phyloP scores from a whole-genome alignment of 495 filamentous ascomycete species.

The Penicillium cinerascens region DNA sequence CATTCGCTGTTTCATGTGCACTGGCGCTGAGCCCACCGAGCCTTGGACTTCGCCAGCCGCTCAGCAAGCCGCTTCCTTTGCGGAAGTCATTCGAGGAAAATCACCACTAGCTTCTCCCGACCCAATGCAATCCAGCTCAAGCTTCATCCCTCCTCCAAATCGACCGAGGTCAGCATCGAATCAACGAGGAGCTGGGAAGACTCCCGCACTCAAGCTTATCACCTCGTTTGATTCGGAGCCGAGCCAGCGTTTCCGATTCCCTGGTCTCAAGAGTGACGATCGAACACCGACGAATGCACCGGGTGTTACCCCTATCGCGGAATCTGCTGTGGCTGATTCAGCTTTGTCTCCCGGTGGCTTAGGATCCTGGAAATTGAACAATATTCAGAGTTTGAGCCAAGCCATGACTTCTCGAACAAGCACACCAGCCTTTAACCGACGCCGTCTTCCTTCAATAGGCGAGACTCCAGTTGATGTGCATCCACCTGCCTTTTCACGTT shows the following conservation, averaged over 20 bases:
- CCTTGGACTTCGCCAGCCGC: slow-evolving; percentile 83
- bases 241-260: slow-evolving; percentile 62
- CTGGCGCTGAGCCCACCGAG: slow-evolving; percentile 69
- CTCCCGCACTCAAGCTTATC: slow-evolving; percentile 86
- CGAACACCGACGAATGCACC: slow-evolving; percentile 71
- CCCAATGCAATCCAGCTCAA: slow-evolving; percentile 28
- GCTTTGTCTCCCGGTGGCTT: slow-evolving; percentile 74
- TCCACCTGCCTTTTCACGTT: slow-evolving; percentile 42
- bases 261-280: slow-evolving; percentile 62
- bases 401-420: slow-evolving; percentile 70
- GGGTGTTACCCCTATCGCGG: slow-evolving; percentile 84
- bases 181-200: slow-evolving; percentile 57
- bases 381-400: slow-evolving; percentile 54
- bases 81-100: slow-evolving; percentile 27
- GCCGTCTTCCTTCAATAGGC: slow-evolving; percentile 78
- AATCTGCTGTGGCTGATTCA: slow-evolving; percentile 83
- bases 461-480: slow-evolving; percentile 64
- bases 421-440: slow-evolving; percentile 66
- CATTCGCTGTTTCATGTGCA: slow-evolving; percentile 87
- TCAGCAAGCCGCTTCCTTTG: slow-evolving; percentile 55
- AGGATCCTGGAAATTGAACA: slow-evolving; percentile 63
- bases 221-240: slow-evolving; percentile 72
- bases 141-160: slow-evolving; percentile 22
- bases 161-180: slow-evolving; percentile 26
- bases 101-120: slow-evolving; percentile 48